These are phyloP conservation scores for Debaryomycetaceae sp. DNA, from an alignment of 1,139 yeast species.

Conservation along the genomic window DNA sequence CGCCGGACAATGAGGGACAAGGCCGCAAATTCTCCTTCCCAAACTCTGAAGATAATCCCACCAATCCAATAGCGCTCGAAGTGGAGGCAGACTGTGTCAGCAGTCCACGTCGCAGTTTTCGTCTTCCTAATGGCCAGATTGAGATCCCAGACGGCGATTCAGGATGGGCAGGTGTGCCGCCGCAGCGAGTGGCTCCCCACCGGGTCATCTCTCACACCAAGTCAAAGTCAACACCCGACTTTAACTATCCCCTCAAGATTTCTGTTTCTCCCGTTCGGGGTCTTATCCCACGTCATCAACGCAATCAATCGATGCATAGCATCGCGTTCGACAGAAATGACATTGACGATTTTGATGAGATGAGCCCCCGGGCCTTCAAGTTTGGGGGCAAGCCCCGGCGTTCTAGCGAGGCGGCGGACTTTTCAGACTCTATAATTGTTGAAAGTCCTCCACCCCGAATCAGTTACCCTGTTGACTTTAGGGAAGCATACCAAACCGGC, in stretches of 20 bases:
- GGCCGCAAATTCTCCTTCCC: slow-evolving; percentile 32
- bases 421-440: no score
- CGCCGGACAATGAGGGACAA: slow-evolving; percentile 24
- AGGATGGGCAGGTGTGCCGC: slow-evolving; percentile 5
- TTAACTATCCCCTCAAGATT: slow-evolving; percentile 5
- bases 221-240: slow-evolving; percentile 15
- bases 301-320: slow-evolving; percentile 30
- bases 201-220: slow-evolving; percentile 1
- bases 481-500: no score
- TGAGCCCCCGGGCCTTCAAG: slow-evolving; percentile 1
- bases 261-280: slow-evolving; percentile 5
- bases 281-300: slow-evolving; percentile 25
- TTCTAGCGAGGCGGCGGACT: no score
- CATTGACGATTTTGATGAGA: slow-evolving; percentile 1
- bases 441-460: slow-evolving; percentile 31
- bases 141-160: slow-evolving; percentile 32
- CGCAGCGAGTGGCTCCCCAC: slow-evolving; percentile 4
- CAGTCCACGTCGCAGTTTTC: slow-evolving; percentile 12
- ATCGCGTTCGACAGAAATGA: slow-evolving; percentile 18
- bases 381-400: no score
- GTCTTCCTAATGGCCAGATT: slow-evolving; percentile 26
- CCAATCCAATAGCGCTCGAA: slow-evolving; percentile 14
- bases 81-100: slow-evolving; percentile 3
- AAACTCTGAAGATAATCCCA: slow-evolving; percentile 21
- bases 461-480: slow-evolving; percentile 31